phyloP scores from a whole-genome alignment of 805 yeast genomes.

The Tetrapisispora arboricola region DNA sequence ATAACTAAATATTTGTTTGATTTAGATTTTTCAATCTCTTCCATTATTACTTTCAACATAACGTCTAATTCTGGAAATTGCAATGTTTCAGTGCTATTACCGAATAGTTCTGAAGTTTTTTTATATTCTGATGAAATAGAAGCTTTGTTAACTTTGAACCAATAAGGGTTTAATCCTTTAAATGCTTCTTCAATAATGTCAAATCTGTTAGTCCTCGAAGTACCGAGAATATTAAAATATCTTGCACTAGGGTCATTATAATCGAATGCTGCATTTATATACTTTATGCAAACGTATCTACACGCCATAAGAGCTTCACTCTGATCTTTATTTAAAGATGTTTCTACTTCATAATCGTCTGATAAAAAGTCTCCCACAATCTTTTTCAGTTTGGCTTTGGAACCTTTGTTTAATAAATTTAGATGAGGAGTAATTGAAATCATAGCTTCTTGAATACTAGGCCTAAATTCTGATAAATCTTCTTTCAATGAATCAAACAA shows the following conservation, averaged over 20 bases:
- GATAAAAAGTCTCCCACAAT: slow-evolving; percentile 30
- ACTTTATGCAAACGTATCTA: slow-evolving; percentile 58
- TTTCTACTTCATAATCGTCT: slow-evolving; percentile 22
- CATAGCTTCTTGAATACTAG: slow-evolving; percentile 63
- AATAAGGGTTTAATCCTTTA: slow-evolving; percentile 74
- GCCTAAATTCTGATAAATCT: slow-evolving; percentile 52
- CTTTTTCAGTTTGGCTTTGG: slow-evolving; percentile 35
- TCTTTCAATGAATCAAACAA: slow-evolving; percentile 58
- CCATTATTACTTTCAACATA: slow-evolving; percentile 28
- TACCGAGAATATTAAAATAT: slow-evolving; percentile 54
- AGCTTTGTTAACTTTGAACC: slow-evolving; percentile 50
- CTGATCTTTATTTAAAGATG: slow-evolving; percentile 13
- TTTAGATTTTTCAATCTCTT: slow-evolving; percentile 18
- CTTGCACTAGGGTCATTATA: slow-evolving; percentile 63
- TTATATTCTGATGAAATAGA: slow-evolving; percentile 36
- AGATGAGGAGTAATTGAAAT: slow-evolving; percentile 47
- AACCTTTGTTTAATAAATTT: slow-evolving; percentile 28
- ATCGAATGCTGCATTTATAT: slow-evolving; percentile 49
- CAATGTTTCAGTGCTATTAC: slow-evolving; percentile 26
- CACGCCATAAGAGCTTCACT: slow-evolving; percentile 36
- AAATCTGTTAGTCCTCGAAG: slow-evolving; percentile 45
- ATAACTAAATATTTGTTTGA: slow-evolving; percentile 23
- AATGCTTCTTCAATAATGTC: slow-evolving; percentile 73
- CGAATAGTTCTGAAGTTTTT: slow-evolving; percentile 37
- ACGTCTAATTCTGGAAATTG: slow-evolving; percentile 47